phyloP scores from a whole-genome alignment of 192 early-diverging fungal genomes.

The Dispira parvispora region DNA sequence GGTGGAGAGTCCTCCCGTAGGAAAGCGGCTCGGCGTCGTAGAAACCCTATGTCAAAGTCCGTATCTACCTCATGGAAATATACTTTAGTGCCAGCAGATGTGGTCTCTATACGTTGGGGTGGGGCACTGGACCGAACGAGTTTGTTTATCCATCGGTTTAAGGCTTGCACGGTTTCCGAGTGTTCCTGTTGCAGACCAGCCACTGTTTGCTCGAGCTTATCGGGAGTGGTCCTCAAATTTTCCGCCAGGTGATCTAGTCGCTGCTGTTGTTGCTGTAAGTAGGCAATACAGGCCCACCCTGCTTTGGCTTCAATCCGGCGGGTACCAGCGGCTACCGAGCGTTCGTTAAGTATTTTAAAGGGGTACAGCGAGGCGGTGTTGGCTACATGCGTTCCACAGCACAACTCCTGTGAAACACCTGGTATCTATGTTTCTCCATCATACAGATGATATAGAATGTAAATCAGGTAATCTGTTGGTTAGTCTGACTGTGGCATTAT shows the following conservation, averaged over 20 bases:
- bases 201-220: neutral
- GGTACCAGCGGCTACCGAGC: conserved; percentile 39
- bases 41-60: no score
- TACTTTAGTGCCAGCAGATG: neutral
- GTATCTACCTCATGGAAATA: no score
- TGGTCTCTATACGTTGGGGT: neutral
- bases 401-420: conserved; percentile 31
- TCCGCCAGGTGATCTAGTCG: neutral
- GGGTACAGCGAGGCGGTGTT: conserved; percentile 28
- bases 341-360: conserved; percentile 33
- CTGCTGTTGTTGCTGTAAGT: conserved; percentile 22
- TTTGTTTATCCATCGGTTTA: neutral
- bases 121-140: neutral
- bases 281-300: conserved; percentile 22
- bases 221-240: neutral
- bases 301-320: conserved; percentile 43
- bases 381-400: conserved; percentile 40
- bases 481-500: no score
- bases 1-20: no score
- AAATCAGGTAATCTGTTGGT: neutral
- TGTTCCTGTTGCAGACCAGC: neutral
- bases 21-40: no score
- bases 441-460: neutral
- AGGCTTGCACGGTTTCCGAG: neutral
- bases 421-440: conserved; percentile 14